These are phyloP conservation scores for Heliophila coronopifolia DNA, from an alignment of 441 rosid genomes.

Conservation along the genomic window DNA sequence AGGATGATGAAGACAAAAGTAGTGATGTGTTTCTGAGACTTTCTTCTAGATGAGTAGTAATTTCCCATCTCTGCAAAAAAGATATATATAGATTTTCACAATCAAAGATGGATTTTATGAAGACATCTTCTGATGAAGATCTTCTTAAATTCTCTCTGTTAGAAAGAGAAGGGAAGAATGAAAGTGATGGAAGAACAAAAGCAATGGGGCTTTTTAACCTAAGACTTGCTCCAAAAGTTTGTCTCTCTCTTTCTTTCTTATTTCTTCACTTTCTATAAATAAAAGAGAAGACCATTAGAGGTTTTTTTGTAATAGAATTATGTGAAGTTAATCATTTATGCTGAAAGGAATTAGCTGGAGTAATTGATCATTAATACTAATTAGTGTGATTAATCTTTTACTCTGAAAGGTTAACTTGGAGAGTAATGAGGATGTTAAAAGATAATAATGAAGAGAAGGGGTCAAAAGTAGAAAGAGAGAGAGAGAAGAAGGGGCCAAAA, in stretches of 20 bases:
- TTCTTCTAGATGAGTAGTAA: conserved; percentile 38
- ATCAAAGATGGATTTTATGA: not conserved
- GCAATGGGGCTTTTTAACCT: conserved; percentile 22
- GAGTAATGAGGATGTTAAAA: conserved; percentile 19
- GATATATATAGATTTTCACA: not conserved
- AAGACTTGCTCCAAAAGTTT: conserved; percentile 33
- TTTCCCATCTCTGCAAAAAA: conserved; percentile 27
- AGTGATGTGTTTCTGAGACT: conserved; percentile 20
- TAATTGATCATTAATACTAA: not conserved
- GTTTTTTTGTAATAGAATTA: not conserved
- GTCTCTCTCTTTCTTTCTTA: conserved; percentile 16
- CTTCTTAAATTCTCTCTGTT: conserved; percentile 9
- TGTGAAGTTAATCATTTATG: no score
- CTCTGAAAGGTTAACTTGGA: conserved; percentile 1
- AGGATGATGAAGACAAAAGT: conserved; percentile 33
- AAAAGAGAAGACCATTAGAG: not conserved
- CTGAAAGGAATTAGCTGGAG: conserved; percentile 9
- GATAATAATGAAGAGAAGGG: conserved; percentile 15
- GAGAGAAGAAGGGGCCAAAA: conserved; percentile 28
- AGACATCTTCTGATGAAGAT: conserved; percentile 20
- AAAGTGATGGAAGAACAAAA: conserved; percentile 29
- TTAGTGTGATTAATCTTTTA: conserved; percentile 4
- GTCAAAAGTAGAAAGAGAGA: conserved; percentile 28
- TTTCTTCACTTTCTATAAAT: conserved; percentile 1
- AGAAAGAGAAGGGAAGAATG: conserved; percentile 25